phyloP scores from a whole-genome alignment of 2,329 filamentous ascomycete species.

The Paraconiothyrium sp. region DNA sequence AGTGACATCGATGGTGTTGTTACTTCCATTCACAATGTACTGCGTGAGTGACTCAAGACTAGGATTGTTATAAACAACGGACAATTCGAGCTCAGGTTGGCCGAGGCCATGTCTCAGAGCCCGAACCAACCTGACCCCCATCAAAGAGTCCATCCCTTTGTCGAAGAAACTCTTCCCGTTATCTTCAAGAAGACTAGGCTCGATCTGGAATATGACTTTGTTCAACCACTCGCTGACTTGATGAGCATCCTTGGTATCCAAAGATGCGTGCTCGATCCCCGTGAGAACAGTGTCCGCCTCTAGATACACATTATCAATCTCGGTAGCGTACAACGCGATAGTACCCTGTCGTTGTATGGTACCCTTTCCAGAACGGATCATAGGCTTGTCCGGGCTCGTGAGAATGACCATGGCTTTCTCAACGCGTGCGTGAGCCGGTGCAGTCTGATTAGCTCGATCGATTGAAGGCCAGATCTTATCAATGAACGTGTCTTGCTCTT shows the following conservation, averaged over 20 bases:
- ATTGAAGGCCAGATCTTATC: slow-evolving; percentile 58
- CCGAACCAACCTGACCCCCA: slow-evolving; percentile 23
- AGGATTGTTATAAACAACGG: slow-evolving; percentile 20
- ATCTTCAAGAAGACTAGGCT: slow-evolving; percentile 3
- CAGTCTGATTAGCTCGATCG: slow-evolving; percentile 53
- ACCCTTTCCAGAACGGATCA: slow-evolving; percentile 57
- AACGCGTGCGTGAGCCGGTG: slow-evolving; percentile 55
- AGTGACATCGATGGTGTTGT: not conserved
- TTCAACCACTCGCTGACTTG: slow-evolving; percentile 17
- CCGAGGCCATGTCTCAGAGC: slow-evolving; percentile 22
- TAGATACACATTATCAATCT: slow-evolving; percentile 57
- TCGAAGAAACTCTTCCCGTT: slow-evolving; percentile 22
- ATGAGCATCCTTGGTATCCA: slow-evolving; percentile 16
- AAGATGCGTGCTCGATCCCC: slow-evolving; percentile 15
- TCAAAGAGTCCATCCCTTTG: slow-evolving; percentile 31
- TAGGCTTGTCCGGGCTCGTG: slow-evolving; percentile 53
- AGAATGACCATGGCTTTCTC: slow-evolving; percentile 54
- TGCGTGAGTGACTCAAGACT: slow-evolving; percentile 12
- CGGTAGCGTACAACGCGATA: slow-evolving; percentile 51
- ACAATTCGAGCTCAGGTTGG: slow-evolving; percentile 12
- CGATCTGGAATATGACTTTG: slow-evolving; percentile 10
- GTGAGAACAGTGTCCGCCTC: slow-evolving; percentile 16
- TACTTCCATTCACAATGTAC: slow-evolving; percentile 5
- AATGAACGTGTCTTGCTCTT: slow-evolving; percentile 37
- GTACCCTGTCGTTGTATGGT: slow-evolving; percentile 55